Evolutionary conservation across 1,284 basidiomycete genomes (phyloP).

Genomic region (Cutaneotrichosporon spelunceum): DNA sequence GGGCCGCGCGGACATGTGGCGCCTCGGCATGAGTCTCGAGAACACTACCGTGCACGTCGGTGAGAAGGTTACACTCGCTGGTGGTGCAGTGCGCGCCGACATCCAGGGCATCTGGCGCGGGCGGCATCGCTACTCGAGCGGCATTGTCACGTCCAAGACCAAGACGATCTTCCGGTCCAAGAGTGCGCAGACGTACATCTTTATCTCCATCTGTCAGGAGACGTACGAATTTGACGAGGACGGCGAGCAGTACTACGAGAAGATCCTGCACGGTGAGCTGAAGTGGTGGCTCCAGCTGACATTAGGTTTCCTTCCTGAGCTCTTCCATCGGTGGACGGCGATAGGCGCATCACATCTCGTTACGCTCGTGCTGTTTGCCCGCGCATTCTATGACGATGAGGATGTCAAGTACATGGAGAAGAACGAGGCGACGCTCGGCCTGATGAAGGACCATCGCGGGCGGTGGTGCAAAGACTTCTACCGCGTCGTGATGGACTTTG

Average conservation of each 20-base stretch:
- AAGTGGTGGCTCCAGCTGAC: conserved; percentile 14
- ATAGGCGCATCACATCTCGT: conserved; percentile 86
- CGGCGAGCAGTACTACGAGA: conserved; percentile 92
- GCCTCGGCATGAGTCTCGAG: conserved; percentile 67
- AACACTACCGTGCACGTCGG: conserved; percentile 58
- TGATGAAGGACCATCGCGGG: conserved; percentile 67
- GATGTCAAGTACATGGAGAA: conserved; percentile 65
- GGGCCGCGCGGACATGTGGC: conserved; percentile 90
- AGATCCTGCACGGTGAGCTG: conserved; percentile 70
- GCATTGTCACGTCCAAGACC: conserved; percentile 74
- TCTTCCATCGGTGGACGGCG: conserved; percentile 78
- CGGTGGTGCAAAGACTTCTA: conserved; percentile 94
- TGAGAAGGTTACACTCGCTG: conserved; percentile 55
- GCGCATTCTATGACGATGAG: conserved; percentile 82
- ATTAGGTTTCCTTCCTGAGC: conserved; percentile 68
- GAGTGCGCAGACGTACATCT: conserved; percentile 79
- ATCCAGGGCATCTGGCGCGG: conserved; percentile 64
- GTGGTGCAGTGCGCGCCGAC: conserved; percentile 70
- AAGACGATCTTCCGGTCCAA: conserved; percentile 86
- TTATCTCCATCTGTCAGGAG: conserved; percentile 93
- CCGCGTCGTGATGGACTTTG: conserved; percentile 89
- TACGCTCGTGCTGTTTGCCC: conserved; percentile 89
- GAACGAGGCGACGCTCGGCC: conserved; percentile 57
- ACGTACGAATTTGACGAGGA: conserved; percentile 97
- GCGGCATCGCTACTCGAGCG: conserved; percentile 63